Base-by-base conservation (phyloP, 2,329 filamentous ascomycete genomes). In the Penicillium fuscoglaucum region DNA sequence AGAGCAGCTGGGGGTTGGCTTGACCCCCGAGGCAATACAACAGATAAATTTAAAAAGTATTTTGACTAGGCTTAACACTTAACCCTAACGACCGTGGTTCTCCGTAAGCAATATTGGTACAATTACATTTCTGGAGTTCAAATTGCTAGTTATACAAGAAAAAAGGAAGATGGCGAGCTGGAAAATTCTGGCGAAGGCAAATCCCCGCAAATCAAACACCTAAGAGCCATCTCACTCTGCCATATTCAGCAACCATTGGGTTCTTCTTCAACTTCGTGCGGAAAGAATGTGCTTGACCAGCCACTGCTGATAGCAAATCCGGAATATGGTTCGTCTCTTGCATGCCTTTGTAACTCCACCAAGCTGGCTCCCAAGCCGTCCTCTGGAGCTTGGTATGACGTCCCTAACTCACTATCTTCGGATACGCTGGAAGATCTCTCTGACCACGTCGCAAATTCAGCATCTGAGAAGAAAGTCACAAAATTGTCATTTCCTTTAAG, bases 281-380 rank as follows among this genome's bases (percentile, higher is more conserved):
- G 56, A 21, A 59, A 57, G 39, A 63, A 61, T 50, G 59, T 63
- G 24, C 59, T 61, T 24, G 55, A 61, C 61, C 61, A 63, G 3
- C 61, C 61, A 59, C 61, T 63, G 10, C 33, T 57, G 19, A 63
- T 61, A n/a, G 59, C 19, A 33, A 61, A 62, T 6, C 55, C 61
- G 21, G 7, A 47, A 37, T 6, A 33, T 29, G n/a, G 12, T n/a
- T 35, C 29, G 8, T 45, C 24, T 17, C 6, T 52, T 17, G 19
- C 13, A 41, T 41, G 15, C 1, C 5, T 39, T 5, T 9, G 8
- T 17, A 13, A 9, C 4, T 55, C n/a, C 1, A 2, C n/a, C 17
- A 41, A 28, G 5, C 6, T 15, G 15, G 3, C 13, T 19, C 10
- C 33, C 3, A 40, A 7, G 3, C 3, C 4, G 2, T 40, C 24